Conservation (phyloP, 2,329 filamentous ascomycete genomes). For the Lecanicillium sp. region DNA sequence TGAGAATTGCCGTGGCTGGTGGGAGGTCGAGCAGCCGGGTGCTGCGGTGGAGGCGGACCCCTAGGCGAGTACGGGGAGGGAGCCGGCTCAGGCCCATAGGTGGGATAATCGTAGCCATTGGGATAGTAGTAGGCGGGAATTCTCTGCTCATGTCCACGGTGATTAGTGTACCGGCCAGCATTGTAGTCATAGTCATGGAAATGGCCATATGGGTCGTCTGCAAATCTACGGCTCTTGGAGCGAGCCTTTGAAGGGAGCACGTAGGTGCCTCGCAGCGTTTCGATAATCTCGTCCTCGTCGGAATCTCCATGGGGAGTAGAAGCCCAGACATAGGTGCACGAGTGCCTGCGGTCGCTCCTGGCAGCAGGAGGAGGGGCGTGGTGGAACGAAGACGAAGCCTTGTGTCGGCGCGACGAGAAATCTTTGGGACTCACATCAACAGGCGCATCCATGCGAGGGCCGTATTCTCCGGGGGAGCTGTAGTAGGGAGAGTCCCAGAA, state of each 20-base stretch:
- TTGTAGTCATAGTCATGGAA: slow-evolving; percentile 27
- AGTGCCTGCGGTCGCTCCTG: slow-evolving; percentile 47
- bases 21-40: slow-evolving; percentile 26
- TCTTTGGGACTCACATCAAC: slow-evolving; percentile 57
- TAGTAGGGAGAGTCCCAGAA: slow-evolving; percentile 51
- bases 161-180: slow-evolving; percentile 51
- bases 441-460: slow-evolving; percentile 28
- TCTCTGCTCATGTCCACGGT: slow-evolving; percentile 46
- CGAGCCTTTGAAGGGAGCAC: slow-evolving; percentile 43
- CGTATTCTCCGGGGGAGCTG: slow-evolving; percentile 55
- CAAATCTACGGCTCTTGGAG: slow-evolving; percentile 22
- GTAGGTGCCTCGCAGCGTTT: slow-evolving; percentile 44
- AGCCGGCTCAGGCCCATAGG: slow-evolving; percentile 14
- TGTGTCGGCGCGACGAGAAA: slow-evolving; percentile 34
- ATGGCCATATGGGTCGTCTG: slow-evolving; percentile 30
- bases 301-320: slow-evolving; percentile 52
- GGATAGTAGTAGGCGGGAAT: slow-evolving; percentile 17
- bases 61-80: slow-evolving; percentile 32
- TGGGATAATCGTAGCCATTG: slow-evolving; percentile 26
- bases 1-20: slow-evolving; percentile 35
- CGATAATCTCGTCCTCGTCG: slow-evolving; percentile 54
- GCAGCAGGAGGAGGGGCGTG: slow-evolving; percentile 16
- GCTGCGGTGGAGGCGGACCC: slow-evolving; percentile 25
- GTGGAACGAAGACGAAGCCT: slow-evolving; percentile 25
- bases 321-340: slow-evolving; percentile 51